A percentile compares a stretch with the other conserved stretches of the same genome.
Conservation (phyloP, 2,329 filamentous ascomycete genomes). For the Grosmannia penicillata region DNA sequence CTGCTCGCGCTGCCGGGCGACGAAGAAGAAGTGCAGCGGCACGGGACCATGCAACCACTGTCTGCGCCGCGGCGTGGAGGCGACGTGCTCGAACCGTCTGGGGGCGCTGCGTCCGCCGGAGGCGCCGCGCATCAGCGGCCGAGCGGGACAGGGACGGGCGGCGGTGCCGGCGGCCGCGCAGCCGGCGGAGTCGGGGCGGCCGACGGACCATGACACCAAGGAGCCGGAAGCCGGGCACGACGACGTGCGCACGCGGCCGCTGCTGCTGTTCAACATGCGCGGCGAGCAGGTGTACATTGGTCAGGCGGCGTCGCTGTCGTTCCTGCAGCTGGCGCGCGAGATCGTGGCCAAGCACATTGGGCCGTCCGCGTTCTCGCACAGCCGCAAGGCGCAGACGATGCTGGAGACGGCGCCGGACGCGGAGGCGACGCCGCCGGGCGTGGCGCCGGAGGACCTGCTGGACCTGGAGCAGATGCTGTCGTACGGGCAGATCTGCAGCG, state of each 20-base stretch:
- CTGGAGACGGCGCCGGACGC: neutral
- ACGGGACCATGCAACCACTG: constrained; percentile 6
- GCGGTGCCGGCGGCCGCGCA: no score
- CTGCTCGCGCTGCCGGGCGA: constrained; percentile 5
- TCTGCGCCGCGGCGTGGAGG: constrained; percentile 1
- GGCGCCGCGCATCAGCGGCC: neutral
- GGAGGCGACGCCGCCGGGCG: neutral
- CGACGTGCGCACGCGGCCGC: neutral
- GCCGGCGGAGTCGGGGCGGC: no score
- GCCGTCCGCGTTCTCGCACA: constrained; percentile 8
- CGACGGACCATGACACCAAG: no score
- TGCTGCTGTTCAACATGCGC: neutral
- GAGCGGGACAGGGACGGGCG: constrained; percentile 1
- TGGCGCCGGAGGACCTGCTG: neutral
- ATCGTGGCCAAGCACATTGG: constrained; percentile 6
- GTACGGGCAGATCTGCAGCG: neutral
- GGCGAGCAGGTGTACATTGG: constrained; percentile 6
- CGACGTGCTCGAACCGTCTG: neutral
- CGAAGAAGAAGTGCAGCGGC: constrained; percentile 8
- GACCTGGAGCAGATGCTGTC: constrained; percentile 3
- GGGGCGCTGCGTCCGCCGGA: no score
- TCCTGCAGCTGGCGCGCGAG: constrained; percentile 7
- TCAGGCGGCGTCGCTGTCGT: constrained; percentile 8
- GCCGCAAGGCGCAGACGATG: constrained; percentile 11
- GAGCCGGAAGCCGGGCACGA: no score